Percentiles rank a stretch among this genome's conserved stretches.
These are phyloP conservation scores for Colletotrichum sp. DNA, from an alignment of 2,329 filamentous ascomycete genomes.

Conservation along the genomic window DNA sequence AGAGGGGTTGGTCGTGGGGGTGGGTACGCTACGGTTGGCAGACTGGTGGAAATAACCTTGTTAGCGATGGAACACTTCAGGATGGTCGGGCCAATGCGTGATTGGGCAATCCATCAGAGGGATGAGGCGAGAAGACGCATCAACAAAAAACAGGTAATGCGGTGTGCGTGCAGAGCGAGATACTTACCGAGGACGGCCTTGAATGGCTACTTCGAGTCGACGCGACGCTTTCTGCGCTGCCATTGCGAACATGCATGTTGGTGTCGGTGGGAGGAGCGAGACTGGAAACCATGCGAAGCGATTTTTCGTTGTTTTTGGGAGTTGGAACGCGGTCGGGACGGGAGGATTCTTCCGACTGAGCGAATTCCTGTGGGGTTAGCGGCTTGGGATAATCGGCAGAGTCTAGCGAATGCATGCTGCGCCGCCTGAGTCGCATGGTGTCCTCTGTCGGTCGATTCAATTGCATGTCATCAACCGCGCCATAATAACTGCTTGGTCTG, in stretches of 20 bases:
- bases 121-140: background rate
- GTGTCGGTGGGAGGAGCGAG: constrained; percentile 25
- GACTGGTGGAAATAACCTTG: constrained; percentile 53
- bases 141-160: constrained; percentile 14
- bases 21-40: constrained; percentile 61
- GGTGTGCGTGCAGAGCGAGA: constrained; percentile 8
- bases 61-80: constrained; percentile 49
- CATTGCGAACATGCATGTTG: constrained; percentile 48
- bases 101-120: constrained; percentile 46
- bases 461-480: constrained; percentile 68
- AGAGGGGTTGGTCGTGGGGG: constrained; percentile 59
- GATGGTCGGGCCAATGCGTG: constrained; percentile 29
- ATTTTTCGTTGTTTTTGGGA: constrained; percentile 36
- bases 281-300: constrained; percentile 37
- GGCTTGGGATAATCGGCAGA: constrained; percentile 45
- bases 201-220: constrained; percentile 64
- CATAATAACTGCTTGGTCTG: constrained; percentile 59
- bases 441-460: constrained; percentile 66
- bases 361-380: constrained; percentile 39
- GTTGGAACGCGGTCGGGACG: constrained; percentile 18
- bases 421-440: constrained; percentile 79
- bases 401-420: constrained; percentile 77
- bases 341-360: constrained; percentile 31
- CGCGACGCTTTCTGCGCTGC: constrained; percentile 68
- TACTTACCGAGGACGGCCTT: constrained; percentile 69